Base-by-base conservation (phyloP, 129 eudicot species). In the Daucus carota region DNA sequence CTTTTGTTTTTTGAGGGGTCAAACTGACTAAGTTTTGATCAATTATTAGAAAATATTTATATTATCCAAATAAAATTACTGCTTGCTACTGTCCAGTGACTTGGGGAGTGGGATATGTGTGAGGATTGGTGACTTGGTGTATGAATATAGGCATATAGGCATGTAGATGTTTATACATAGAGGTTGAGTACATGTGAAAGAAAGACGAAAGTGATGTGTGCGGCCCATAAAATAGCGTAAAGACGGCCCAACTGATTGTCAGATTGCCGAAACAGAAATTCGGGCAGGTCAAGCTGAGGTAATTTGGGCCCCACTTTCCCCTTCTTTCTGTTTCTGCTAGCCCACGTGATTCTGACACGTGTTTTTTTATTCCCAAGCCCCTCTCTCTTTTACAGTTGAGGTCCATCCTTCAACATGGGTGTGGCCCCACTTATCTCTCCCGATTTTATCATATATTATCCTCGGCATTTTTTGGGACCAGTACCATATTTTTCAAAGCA, bases 341-440 rank as follows among this genome's bases (percentile, higher is more conserved):
- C 63, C 41, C 76, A 73, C 76, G 76, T 73, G 76, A 73, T 32
- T 73, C 17, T 73, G 76, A 32, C 45, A 47, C 63, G 31, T 73
- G 65, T 2, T 54, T 32, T 28, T 18, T 13, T 65, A 73, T 73
- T 73, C 76, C 26, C 54, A 2, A 47, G n/a, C 10, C 29, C n/a
- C n/a, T n/a, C 9, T 54, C 63, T 8, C n/a, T 26, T 54, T 54
- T 54, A 54, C 63, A n/a, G 63, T 54, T n/a, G 9, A n/a, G 63
- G 29, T 1, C 63, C 63, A 54, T 54, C 63, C 26, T n/a, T 54
- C 63, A n/a, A 54, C 63, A 54, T n/a, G 14, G 14, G 0, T 0
- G 0, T n/a, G 63, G 63, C 3, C 24, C 63, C 63, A n/a, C 63
- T 7, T 22, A 7, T 54, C 28, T n/a, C 31, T 8, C 5, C 26